Evolutionary conservation across 1,284 basidiomycete genomes (phyloP).

Genomic region (Stygiomarasmius scandens): DNA sequence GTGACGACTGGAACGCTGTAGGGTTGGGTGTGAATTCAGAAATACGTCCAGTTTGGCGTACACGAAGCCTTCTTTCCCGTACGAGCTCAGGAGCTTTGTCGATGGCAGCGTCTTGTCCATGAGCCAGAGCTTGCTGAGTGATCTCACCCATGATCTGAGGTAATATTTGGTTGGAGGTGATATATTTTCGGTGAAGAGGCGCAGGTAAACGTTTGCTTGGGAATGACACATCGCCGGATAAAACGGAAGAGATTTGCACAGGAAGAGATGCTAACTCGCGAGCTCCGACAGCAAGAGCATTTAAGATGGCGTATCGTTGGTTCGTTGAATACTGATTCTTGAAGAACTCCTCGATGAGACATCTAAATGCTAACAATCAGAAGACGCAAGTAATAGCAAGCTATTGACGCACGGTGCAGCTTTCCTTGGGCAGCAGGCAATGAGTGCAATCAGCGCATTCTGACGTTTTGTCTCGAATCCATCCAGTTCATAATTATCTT

Average conservation of each 20-base stretch:
- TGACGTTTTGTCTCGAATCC: constrained; percentile 82
- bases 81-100: constrained; percentile 61
- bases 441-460: constrained; percentile 76
- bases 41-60: constrained; percentile 53
- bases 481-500: constrained; percentile 83
- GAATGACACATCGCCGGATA: constrained; percentile 53
- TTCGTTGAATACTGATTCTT: constrained; percentile 86
- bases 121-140: constrained; percentile 59
- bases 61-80: constrained; percentile 76
- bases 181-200: constrained; percentile 68
- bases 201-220: constrained; percentile 81
- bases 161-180: constrained; percentile 38
- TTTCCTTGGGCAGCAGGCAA: constrained; percentile 75
- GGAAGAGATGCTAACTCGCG: constrained; percentile 81
- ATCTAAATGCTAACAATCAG: constrained; percentile 43
- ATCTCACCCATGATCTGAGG: constrained; percentile 62
- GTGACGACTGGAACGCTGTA: constrained; percentile 9
- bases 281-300: constrained; percentile 83
- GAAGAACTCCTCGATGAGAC: constrained; percentile 92
- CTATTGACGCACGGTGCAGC: constrained; percentile 72
- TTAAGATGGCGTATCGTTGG: constrained; percentile 85
- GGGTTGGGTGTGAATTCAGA: constrained; percentile 37
- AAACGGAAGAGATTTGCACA: constrained; percentile 43
- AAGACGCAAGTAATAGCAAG: not conserved
- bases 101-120: constrained; percentile 48